Evolutionary conservation across 106 monocot species (phyloP), one percentile per base, ranked within the genome.

Genomic region (Cymbidium sinense): DNA sequence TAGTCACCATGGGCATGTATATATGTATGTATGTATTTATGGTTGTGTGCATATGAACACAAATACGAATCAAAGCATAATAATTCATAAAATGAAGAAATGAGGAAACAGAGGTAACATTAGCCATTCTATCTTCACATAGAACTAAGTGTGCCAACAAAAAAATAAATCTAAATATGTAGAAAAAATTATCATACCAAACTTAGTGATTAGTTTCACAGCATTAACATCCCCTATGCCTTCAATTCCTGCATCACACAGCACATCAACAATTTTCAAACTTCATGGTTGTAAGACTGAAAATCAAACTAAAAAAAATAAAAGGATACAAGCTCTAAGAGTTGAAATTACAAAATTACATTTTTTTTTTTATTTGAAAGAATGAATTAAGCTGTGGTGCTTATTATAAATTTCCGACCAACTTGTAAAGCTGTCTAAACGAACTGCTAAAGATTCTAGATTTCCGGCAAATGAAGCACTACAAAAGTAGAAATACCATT

Each of bases 181-280:
- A 33, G 69, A 33, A 39, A 71, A 71, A 20, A 34, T 0, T 52
- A 73, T 13, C 83, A 81, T 95, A 95, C 95, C 95, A 86, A 95
- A 95, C 73, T 86, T 89, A 72, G 81, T 87, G 34, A 95, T 89
- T 77, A 95, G 81, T 74, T 86, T 95, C 30, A 95, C 33, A 27
- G 95, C 95, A 85, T 78, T 86, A 77, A 89, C 79, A 21, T 87
- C 83, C 65, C 95, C 95, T 69, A 95, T 87, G 39, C 95, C 95
- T 65, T 86, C 84, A 81, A 95, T 86, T 86, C 95, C 95, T 95
- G 91, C 77, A 83, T 81, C 30, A 44, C 74, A 80, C n/a, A 30
- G 29, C 58, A 78, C 76, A 72, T 44, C 13, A 77, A 50, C 71
- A 19, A 21, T 67, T 47, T 67, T 67, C 17, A 67, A 67, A 31